A percentile compares a stretch with the other conserved stretches of the same genome.
Conservation (phyloP, 257 asterid genomes). For the Ocimum tenuiflorum region DNA sequence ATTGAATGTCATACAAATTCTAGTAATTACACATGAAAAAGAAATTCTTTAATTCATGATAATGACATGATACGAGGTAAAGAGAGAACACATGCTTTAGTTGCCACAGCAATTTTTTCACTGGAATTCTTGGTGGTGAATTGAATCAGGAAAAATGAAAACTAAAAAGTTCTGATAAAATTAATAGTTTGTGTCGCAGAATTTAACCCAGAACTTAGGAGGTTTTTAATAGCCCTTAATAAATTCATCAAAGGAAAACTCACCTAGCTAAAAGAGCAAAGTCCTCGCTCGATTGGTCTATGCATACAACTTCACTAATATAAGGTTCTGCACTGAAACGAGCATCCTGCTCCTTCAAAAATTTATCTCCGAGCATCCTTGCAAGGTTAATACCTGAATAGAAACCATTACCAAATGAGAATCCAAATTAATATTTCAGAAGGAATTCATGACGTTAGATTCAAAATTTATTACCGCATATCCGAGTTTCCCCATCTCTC, state of each 20-base stretch:
- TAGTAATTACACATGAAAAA: too few species aligned
- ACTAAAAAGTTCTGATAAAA: too few species aligned
- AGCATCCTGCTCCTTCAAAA: constrained; percentile 80
- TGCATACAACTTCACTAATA: constrained; percentile 54
- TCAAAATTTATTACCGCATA: constrained; percentile 56
- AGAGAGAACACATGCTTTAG: not conserved
- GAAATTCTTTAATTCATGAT: too few species aligned
- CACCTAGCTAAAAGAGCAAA: constrained; percentile 87
- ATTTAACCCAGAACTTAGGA: too few species aligned
- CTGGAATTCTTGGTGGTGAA: not conserved
- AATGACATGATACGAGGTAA: not conserved
- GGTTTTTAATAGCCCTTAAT: not conserved
- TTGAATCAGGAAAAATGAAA: not conserved
- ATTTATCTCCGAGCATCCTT: constrained; percentile 97
- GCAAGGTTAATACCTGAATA: constrained; percentile 80
- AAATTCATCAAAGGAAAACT: constrained; percentile 13
- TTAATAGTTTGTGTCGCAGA: too few species aligned
- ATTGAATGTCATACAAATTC: too few species aligned
- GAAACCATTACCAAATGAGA: constrained; percentile 8
- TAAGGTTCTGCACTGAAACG: constrained; percentile 93
- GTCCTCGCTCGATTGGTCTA: constrained; percentile 45
- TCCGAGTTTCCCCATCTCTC: constrained; percentile 84
- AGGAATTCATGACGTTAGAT: not conserved
- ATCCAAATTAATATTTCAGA: constrained; percentile 5
- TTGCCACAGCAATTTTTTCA: too few species aligned